A percentile compares a stretch with the other conserved stretches of the same genome.
phyloP scores from a whole-genome alignment of 441 rosid species.

The Macaranga tanarius region DNA sequence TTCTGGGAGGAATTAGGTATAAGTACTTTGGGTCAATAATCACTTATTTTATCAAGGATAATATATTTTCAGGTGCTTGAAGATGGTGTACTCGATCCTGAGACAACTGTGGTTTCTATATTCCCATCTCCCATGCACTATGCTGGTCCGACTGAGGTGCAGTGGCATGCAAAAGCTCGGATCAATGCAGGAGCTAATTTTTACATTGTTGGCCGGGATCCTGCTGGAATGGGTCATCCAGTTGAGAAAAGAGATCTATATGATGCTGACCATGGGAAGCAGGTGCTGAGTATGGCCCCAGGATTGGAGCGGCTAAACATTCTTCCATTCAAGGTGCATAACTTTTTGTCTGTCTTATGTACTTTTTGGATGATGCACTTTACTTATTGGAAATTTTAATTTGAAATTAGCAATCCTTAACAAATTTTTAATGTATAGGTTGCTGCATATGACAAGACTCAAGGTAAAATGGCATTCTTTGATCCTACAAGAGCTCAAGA shows the following conservation, averaged over 20 bases:
- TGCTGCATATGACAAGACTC: conserved; percentile 94
- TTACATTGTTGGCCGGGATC: conserved; percentile 96
- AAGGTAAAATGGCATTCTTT: conserved; percentile 95
- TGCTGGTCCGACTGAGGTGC: conserved; percentile 98
- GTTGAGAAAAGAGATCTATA: conserved; percentile 86
- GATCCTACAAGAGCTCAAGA: conserved; percentile 87
- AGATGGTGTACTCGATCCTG: conserved; percentile 97
- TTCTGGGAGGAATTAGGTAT: neutral
- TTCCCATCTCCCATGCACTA: conserved; percentile 99
- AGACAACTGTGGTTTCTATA: conserved; percentile 89
- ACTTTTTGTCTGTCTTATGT: neutral
- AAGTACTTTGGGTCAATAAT: neutral
- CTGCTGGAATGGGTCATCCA: conserved; percentile 97
- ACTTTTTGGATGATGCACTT: neutral
- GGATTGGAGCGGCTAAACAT: conserved; percentile 92
- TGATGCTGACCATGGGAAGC: conserved; percentile 96
- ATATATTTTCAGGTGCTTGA: conserved; percentile 65
- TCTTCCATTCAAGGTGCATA: conserved; percentile 83
- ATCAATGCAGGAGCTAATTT: conserved; percentile 97
- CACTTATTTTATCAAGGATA: conserved; percentile 17
- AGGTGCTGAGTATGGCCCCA: conserved; percentile 92
- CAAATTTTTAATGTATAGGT: conserved; percentile 43
- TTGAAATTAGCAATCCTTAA: conserved; percentile 1
- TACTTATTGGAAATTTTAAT: neutral
- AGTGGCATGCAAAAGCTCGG: conserved; percentile 98